Base-by-base conservation (phyloP, 1,139 yeast species). In the Trichomonascaceae sp. region DNA sequence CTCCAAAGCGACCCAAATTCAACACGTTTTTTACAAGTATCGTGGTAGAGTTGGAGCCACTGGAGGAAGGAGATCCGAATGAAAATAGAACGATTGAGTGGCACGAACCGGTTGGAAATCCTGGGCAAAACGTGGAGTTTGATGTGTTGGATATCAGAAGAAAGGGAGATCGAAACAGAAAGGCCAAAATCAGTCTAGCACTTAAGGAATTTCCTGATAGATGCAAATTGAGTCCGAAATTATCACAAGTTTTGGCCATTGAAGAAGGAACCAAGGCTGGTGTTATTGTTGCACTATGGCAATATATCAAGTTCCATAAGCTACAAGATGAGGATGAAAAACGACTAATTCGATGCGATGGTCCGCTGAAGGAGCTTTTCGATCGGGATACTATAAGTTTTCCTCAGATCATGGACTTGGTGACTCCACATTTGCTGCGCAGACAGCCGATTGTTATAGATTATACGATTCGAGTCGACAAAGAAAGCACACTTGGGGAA, bases 91-190 rank as follows among this genome's bases (percentile, higher is more conserved):
- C 84, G 13, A 78, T 85, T 36, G 90, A 85, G 66, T 85, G 90
- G 90, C 88, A 83, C 64, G 85, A 81, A 58, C 72, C 70, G 47
- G 77, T 47, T 36, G 50, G 32, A 24, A 27, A 36, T 7, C 46
- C 32, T 15, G 38, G 41, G 10, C 49, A 44, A 32, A 58, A 61
- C 38, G 77, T 76, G 0, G 85, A 81, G 55, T 90, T 93, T 66
- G 98, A 95, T 69, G 98, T 96, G 1, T 72, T 93, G 58, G 97
- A 91, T 66, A 80, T 93, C 53, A 86, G 86, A 64, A 81, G 99
- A 64, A 75, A 79, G 24, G 98, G 99, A 2, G 72, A 75, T 30
- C 76, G 76, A 55, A 86, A 87, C 60, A 76, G 90, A 52, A 75
- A 80, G 45, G 81, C 88, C 52, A 83, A 82, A 57, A 84, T 93